Evolutionary conservation across 805 yeast species (phyloP).

Genomic region (Scheffersomyces stipitis): DNA sequence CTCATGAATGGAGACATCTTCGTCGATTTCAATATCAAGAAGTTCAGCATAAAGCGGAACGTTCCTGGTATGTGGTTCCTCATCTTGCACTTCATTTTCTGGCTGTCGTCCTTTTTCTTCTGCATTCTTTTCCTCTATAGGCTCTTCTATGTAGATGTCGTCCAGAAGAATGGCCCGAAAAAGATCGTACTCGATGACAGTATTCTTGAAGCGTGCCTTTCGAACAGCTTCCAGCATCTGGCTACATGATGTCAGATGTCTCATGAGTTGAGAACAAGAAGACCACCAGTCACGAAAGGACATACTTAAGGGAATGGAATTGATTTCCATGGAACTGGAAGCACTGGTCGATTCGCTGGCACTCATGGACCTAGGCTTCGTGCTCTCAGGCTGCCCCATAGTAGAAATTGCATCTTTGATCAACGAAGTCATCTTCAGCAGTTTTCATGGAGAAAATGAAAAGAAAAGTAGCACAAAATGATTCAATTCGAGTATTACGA

Average conservation of each 20-base stretch:
- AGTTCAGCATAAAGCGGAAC: conserved; percentile 17
- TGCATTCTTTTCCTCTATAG: conserved; percentile 9
- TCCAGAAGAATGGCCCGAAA: conserved; percentile 32
- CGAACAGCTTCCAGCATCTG: conserved; percentile 5
- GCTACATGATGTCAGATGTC: neutral
- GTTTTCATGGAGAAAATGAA: no score
- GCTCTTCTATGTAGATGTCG: conserved; percentile 26
- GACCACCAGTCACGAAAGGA: conserved; percentile 43
- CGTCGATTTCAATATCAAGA: conserved; percentile 29
- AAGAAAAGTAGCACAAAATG: no score
- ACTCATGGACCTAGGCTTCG: neutral
- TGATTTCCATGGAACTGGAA: neutral
- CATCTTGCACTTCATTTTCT: conserved; percentile 1
- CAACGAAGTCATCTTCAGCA: conserved; percentile 8
- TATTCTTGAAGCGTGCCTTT: conserved; percentile 23
- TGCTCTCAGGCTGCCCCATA: conserved; percentile 18
- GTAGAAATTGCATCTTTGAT: conserved; percentile 20
- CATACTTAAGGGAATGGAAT: conserved; percentile 22
- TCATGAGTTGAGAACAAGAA: conserved; percentile 21
- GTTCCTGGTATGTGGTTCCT: neutral
- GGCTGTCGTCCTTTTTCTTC: conserved; percentile 1
- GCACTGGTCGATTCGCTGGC: neutral
- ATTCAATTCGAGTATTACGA: no score
- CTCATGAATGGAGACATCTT: conserved; percentile 35
- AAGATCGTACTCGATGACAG: conserved; percentile 32